Base-by-base conservation (phyloP, 2,329 filamentous ascomycete species). In the Fusarium hostae region DNA sequence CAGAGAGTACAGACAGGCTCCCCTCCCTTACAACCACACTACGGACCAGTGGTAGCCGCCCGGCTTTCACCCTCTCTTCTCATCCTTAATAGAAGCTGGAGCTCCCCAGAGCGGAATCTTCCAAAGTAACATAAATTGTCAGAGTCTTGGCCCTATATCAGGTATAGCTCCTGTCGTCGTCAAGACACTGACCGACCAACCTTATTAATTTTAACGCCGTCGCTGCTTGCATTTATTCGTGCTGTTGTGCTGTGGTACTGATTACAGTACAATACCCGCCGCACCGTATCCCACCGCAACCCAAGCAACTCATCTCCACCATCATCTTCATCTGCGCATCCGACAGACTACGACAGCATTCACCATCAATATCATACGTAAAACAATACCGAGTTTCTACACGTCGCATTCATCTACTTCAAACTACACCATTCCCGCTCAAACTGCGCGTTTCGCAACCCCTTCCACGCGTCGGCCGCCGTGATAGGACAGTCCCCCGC, bases 401-500 rank as follows among this genome's bases (percentile, higher is more conserved):
- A 62, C 67, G 69, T 66, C 70, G 65, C 71, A 72, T 70, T 66
- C 56, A 43, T 72, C 55, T 72, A 52, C 62, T 55, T 59, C 52
- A 72, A 64, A 63, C 66, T 50, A 61, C 55, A 63, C 66, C 60
- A 63, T 34, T 43, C 55, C 64, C 63, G 65, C 37, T 32, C 69
- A 61, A 55, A 54, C 63, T 59, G 65, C 74, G 68, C 66, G 59
- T 66, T 68, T 72, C 75, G 60, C 72, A 66, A 73, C 70, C 68
- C 74, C 71, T 66, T 77, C 75, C 75, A 71, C 76, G 76, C 76
- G 76, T 78, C 74, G 60, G 62, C 71, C 68, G 63, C 64, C 68
- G 67, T 74, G 75, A 77, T 76, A 76, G 75, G 75, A 74, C 69
- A 64, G 66, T 70, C 75, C 75, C 77, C 73, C 77, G 76, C 74